phyloP scores from a whole-genome alignment of 2,329 filamentous ascomycete species.

The Thielaviopsis populi region DNA sequence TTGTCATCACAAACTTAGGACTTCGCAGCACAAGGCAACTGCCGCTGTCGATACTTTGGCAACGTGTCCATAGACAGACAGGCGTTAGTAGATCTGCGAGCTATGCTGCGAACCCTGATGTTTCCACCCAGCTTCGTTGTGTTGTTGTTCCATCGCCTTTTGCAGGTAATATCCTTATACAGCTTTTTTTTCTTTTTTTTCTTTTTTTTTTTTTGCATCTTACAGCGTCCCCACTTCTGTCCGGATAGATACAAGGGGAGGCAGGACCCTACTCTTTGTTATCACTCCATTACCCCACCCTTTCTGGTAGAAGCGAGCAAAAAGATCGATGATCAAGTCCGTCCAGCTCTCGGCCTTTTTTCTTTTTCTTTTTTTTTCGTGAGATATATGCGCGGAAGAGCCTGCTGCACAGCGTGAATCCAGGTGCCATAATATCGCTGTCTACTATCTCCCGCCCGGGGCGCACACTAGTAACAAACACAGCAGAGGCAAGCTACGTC shows the following conservation, averaged over 20 bases:
- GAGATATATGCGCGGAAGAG: background rate
- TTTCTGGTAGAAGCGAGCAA: background rate
- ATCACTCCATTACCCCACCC: background rate
- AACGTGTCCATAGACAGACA: background rate
- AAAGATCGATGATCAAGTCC: background rate
- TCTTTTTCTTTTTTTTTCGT: background rate
- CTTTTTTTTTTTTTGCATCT: background rate
- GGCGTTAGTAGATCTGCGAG: background rate
- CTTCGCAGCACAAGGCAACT: background rate
- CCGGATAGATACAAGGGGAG: background rate
- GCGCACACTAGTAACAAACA: background rate
- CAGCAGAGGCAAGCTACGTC: background rate
- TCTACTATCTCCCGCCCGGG: background rate
- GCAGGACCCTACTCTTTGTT: background rate
- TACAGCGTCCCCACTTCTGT: background rate
- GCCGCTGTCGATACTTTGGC: background rate
- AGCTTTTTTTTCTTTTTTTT: background rate
- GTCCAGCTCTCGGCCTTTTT: background rate
- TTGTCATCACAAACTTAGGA: background rate
- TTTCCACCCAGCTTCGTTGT: background rate
- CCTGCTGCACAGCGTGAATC: background rate
- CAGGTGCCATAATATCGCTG: background rate
- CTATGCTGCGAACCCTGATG: background rate
- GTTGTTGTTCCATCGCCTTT: too few relatives aligned
- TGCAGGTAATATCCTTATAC: background rate